Base-by-base conservation (phyloP, 139 green algal species). In the Closterium sp. region DNA sequence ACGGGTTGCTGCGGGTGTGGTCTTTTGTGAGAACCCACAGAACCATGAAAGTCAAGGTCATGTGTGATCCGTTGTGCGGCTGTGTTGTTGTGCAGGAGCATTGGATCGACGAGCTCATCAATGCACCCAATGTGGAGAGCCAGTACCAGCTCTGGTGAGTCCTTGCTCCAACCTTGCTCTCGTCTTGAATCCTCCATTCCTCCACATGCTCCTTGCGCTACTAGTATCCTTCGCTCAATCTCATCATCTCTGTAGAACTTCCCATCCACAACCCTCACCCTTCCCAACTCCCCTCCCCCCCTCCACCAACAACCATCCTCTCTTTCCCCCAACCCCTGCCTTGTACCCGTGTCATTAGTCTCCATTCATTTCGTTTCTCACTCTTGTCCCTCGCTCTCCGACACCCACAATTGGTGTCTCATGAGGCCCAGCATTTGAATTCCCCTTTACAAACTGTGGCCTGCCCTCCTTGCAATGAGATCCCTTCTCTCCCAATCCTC, bases 381-480 rank as follows among this genome's bases (percentile, higher is more conserved):
- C 32, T 3, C 32, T 38, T 3, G 32, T 38, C 32, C 32, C 32
- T 38, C 32, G 27, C 27, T 89, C 32, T 89, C 92, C 9, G 3
- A 88, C 45, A 38, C 32, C 32, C 32, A 38, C 32, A 38, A 19
- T 93, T 29, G 90, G 93, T 89, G 89, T 89, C 17, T 94, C 90
- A 31, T n/a, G 94, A 19, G 86, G 94, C 2, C 32, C 32, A 38
- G 32, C 32, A 38, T 38, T 38, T 38, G 32, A 38, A 38, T 38
- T 38, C 32, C 32, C 3, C 32, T 38, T 38, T 27, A 94, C 10
- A 3, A 98, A 98, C 94, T 94, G 96, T 70, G 86, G 97, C 31
- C 95, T 96, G 31, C 94, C 98, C 31, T 98, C 95, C 97, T 99
- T 99, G 95, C 97, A 97, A 45, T 97, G 96, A 24, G 98, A 98